Percentiles rank a stretch among this genome's conserved stretches.
phyloP scores from a whole-genome alignment of 2,329 filamentous ascomycete species.

The Pseudopithomyces chartarum region DNA sequence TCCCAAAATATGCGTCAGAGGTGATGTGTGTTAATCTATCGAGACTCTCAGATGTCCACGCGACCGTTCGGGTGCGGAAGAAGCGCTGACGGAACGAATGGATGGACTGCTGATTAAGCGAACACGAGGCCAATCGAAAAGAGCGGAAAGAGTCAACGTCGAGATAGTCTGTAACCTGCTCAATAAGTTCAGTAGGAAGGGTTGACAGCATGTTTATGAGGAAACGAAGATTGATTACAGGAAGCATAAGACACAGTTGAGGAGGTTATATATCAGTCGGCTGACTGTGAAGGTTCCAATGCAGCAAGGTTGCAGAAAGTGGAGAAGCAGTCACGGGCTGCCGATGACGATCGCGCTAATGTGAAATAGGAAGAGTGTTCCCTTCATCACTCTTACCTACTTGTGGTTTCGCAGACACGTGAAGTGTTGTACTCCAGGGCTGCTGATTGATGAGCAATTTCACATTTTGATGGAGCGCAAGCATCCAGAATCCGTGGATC shows the following conservation, averaged over 20 bases:
- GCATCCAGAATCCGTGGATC: constrained; percentile 1
- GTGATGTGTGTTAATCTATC: constrained; percentile 20
- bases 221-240: background rate
- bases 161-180: constrained; percentile 25
- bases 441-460: constrained; percentile 4
- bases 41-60: constrained; percentile 25
- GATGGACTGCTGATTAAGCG: constrained; percentile 20
- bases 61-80: constrained; percentile 22
- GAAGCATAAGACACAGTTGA: background rate
- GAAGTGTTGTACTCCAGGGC: background rate
- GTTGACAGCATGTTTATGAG: constrained; percentile 13
- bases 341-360: constrained; percentile 5
- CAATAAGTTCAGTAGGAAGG: constrained; percentile 31
- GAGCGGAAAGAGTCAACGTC: constrained; percentile 19
- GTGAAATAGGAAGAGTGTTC: background rate
- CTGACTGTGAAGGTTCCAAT: background rate
- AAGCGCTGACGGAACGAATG: constrained; percentile 28
- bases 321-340: constrained; percentile 3
- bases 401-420: background rate
- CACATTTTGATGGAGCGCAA: background rate
- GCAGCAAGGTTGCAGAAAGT: constrained; percentile 1
- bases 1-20: constrained; percentile 19
- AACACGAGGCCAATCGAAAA: constrained; percentile 23
- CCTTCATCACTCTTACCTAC: background rate
- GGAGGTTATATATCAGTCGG: background rate